Base-by-base conservation (phyloP, 2,329 filamentous ascomycete genomes). In the Clonostachys rosea region DNA sequence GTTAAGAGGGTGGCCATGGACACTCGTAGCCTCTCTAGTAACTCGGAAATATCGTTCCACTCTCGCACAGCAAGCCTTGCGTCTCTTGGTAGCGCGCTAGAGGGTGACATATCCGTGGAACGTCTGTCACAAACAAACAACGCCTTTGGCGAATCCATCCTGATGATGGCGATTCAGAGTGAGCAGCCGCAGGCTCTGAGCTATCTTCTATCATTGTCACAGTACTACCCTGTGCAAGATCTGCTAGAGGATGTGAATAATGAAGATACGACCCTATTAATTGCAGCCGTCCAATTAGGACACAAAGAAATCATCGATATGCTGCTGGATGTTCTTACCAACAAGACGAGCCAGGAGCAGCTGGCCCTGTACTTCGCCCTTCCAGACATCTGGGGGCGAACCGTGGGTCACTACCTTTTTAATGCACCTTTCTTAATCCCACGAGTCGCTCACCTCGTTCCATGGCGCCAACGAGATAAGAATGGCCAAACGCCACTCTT, bases 401-500 rank as follows among this genome's bases (percentile, higher is more conserved):
- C 91, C 51, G 81, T 89, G 45, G 94, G 87, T n/a, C 94, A 99
- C 66, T 99, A 99, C 64, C 76, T 99, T 14, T 99, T 99, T 69
- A 88, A 96, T 59, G 86, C 89, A 9, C 94, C 94, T 3, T 76
- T 80, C 46, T 73, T 99, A 17, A 94, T 99, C 54, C 71, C 75
- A 41, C 78, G 79, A 47, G 85, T 97, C 50, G 91, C 91, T 3
- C 76, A 79, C 50, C 69, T 92, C 54, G 73, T 99, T 46, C 88
- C 90, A 9, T 99, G 94, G 94, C 81, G 83, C 49, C 83, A 95
- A 64, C 90, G 86, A 55, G 94, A 99, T 66, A 95, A 91, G 63
- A 96, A 97, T 60, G 94, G 94, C 0, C 94, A 97, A 66, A 99
- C 95, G n/a, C 95, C 94, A 2, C 71, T 99, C 9, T 97, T 99